Base-by-base conservation (phyloP, 2,329 filamentous ascomycete species). In the Talaromyces piceae region DNA sequence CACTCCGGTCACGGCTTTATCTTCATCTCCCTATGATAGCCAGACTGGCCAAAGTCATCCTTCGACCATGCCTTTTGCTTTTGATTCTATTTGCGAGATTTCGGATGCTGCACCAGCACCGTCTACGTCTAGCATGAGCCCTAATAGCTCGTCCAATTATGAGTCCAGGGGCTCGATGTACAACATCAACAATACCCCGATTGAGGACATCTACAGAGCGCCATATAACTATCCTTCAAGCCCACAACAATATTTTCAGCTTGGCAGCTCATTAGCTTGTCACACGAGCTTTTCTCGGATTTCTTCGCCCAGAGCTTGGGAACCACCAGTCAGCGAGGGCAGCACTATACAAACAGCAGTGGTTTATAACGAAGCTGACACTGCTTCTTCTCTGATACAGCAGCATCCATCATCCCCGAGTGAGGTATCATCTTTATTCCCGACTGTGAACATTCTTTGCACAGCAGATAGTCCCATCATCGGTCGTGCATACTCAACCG, bases 181-280 rank as follows among this genome's bases (percentile, higher is more conserved):
- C 28, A 50, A 56, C 7, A 41, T 61, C 30, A 62, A n/a, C n/a
- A n/a, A 61, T 51, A 61, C 13, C 60, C 56, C 41, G 71, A 68
- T 54, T 13, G 67, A 70, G 4, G 65, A 69, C 2, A 65, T 68
- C 25, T 59, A 61, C 13, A 55, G 61, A 13, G 57, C 58, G 20
- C 54, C 59, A 4, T 53, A 49, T 47, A 25, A 22, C 41, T n/a
- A 43, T n/a, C 73, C 72, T 12, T 73, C 72, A 53, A 57, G 52
- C 23, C 53, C 62, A 22, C 64, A n/a, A n/a, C n/a, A 67, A 47
- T 58, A 28, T 23, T 63, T 68, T 55, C 56, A 71, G 4, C 61
- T 67, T 13, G 64, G 61, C 50, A 65, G 61, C 51, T 58, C 66
- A 11, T 60, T 67, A 6, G 61, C 61, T 27, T 57, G 50, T 22